Conservation (phyloP, 2,329 filamentous ascomycete genomes). For the Penicillium aurantiogriseum region DNA sequence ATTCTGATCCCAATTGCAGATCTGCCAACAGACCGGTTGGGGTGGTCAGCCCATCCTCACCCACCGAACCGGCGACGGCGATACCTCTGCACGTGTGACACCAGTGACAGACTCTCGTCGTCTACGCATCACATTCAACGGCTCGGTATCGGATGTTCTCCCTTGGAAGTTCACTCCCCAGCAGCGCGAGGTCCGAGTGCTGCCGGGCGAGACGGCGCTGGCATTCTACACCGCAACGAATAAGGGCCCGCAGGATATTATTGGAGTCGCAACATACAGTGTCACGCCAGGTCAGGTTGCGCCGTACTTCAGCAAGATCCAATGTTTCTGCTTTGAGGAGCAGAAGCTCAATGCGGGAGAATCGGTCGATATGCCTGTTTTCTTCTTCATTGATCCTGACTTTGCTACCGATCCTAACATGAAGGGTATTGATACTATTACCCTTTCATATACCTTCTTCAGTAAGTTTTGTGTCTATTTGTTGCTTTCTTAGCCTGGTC, state of each 20-base stretch:
- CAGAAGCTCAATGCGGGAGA: slow-evolving; percentile 92
- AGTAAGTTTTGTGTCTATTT: slow-evolving; percentile 58
- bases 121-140: slow-evolving; percentile 92
- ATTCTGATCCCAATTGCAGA: slow-evolving; percentile 32
- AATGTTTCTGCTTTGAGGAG: slow-evolving; percentile 98
- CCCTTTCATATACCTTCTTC: slow-evolving; percentile 96
- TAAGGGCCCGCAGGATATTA: slow-evolving; percentile 84
- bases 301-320: slow-evolving; percentile 98
- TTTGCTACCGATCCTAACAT: slow-evolving; percentile 89
- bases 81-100: slow-evolving; percentile 72
- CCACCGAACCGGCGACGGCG: slow-evolving; percentile 62
- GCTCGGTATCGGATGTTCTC: slow-evolving; percentile 89
- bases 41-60: slow-evolving; percentile 89
- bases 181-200: slow-evolving; percentile 90
- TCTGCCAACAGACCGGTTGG: slow-evolving; percentile 65
- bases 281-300: slow-evolving; percentile 95
- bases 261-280: slow-evolving; percentile 95
- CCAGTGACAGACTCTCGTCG: slow-evolving; percentile 79
- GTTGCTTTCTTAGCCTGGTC: not conserved
- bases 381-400: slow-evolving; percentile 98
- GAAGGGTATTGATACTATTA: slow-evolving; percentile 92
- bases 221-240: slow-evolving; percentile 98
- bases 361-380: slow-evolving; percentile 98
- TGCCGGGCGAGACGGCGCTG: slow-evolving; percentile 93
- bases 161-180: slow-evolving; percentile 98